A percentile compares a stretch with the other conserved stretches of the same genome.
Evolutionary conservation across 768 basidiomycete genomes (phyloP).

Genomic region (Boletellus sp.): DNA sequence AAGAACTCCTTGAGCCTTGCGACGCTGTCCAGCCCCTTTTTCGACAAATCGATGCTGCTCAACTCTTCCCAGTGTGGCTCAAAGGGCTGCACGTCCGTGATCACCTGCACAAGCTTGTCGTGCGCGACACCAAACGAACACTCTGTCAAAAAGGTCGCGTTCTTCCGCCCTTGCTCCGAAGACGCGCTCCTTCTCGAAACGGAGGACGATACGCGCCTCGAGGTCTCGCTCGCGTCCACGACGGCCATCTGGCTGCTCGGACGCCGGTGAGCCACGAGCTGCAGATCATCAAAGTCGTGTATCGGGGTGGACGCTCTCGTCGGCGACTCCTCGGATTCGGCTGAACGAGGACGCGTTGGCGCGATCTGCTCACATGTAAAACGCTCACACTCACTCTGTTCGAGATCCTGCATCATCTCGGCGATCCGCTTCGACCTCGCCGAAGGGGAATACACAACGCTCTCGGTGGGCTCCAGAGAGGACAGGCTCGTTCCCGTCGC

Average conservation of each 20-base stretch:
- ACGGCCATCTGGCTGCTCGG: conserved; percentile 33
- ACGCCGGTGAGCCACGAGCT: conserved; percentile 42
- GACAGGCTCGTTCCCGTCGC: conserved; percentile 11
- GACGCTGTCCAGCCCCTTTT: conserved; percentile 59
- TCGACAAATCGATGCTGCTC: conserved; percentile 63
- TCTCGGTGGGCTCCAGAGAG: conserved; percentile 17
- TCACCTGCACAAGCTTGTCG: conserved; percentile 84
- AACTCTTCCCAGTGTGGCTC: conserved; percentile 93
- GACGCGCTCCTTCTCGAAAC: conserved; percentile 39
- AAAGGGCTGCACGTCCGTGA: conserved; percentile 93
- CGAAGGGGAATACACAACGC: conserved; percentile 46
- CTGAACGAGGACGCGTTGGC: neutral
- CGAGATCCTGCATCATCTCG: conserved; percentile 72
- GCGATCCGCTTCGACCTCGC: conserved; percentile 77
- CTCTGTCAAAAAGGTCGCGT: conserved; percentile 84
- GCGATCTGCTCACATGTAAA: conserved; percentile 1
- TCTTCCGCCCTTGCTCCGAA: conserved; percentile 32
- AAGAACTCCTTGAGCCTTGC: conserved; percentile 84
- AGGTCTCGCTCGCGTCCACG: conserved; percentile 20
- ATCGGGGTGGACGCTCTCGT: conserved; percentile 50
- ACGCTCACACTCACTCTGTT: conserved; percentile 53
- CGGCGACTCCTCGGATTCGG: conserved; percentile 49
- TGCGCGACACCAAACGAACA: conserved; percentile 96
- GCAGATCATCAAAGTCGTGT: conserved; percentile 45
- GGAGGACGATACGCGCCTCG: conserved; percentile 46